Conservation (phyloP, 768 basidiomycete species). For the Lactarius quietus region DNA sequence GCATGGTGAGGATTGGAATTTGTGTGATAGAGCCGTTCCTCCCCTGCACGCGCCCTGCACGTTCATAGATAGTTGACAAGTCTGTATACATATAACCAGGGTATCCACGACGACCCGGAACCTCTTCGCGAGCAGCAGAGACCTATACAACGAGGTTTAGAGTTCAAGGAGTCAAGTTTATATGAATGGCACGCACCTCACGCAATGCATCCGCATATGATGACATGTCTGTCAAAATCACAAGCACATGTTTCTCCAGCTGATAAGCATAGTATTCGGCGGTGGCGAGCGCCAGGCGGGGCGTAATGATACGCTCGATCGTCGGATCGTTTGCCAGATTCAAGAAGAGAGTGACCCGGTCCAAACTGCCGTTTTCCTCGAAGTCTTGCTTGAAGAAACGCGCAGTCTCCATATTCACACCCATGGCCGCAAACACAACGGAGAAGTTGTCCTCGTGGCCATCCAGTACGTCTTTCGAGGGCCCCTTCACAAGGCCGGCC, state of each 20-base stretch:
- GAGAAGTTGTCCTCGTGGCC: conserved; percentile 99
- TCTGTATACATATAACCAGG: conserved; percentile 99
- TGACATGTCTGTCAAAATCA: conserved; percentile 99
- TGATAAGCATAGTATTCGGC: conserved; percentile 99
- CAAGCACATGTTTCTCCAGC: conserved; percentile 98
- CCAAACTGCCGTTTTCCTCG: conserved; percentile 96
- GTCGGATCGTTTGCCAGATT: conserved; percentile 99
- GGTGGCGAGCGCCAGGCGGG: conserved; percentile 94
- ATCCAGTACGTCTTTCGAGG: conserved; percentile 96
- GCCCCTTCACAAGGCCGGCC: conserved; percentile 93
- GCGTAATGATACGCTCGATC: conserved; percentile 99
- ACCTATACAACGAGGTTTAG: conserved; percentile 48
- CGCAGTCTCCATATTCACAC: conserved; percentile 99
- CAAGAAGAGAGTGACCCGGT: conserved; percentile 96
- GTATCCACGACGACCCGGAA: conserved; percentile 98
- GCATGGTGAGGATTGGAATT: conserved; percentile 99
- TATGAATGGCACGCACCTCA: conserved; percentile 55
- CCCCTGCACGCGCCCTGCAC: conserved; percentile 96
- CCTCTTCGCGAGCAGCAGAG: conserved; percentile 98
- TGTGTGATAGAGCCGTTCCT: conserved; percentile 99
- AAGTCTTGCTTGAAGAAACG: conserved; percentile 99
- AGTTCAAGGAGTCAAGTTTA: conserved; percentile 13
- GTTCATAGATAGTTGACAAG: conserved; percentile 98
- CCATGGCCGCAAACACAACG: conserved; percentile 99
- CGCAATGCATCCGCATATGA: conserved; percentile 96